phyloP scores from a whole-genome alignment of 2,329 filamentous ascomycete genomes.

The Penicillium occitanis region DNA sequence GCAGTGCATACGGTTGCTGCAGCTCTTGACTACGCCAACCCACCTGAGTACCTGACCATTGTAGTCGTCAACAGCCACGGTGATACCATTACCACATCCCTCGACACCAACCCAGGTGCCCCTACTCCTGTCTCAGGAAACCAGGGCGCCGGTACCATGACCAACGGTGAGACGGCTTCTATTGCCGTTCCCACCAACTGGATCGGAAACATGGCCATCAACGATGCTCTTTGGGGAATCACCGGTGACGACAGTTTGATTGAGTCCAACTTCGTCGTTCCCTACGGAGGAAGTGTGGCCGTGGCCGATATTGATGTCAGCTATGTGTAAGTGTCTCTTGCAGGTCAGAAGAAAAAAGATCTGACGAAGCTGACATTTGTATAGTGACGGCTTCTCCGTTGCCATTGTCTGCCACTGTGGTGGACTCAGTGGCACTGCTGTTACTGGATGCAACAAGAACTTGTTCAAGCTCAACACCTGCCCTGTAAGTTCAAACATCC shows the following conservation, averaged over 20 bases:
- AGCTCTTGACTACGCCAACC: slow-evolving; percentile 5
- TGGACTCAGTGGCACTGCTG: not conserved
- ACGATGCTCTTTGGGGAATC: slow-evolving; percentile 14
- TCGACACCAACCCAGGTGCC: not conserved
- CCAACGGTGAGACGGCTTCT: slow-evolving; percentile 5
- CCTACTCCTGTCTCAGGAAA: slow-evolving; percentile 13
- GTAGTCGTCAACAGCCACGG: slow-evolving; percentile 17
- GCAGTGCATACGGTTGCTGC: not conserved
- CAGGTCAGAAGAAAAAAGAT: not conserved
- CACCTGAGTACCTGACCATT: slow-evolving; percentile 18
- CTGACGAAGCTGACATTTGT: not conserved
- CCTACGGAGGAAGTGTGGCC: slow-evolving; percentile 1
- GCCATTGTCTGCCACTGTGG: slow-evolving; percentile 16
- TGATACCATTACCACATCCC: slow-evolving; percentile 13
- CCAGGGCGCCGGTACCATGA: slow-evolving; percentile 10
- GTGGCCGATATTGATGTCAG: slow-evolving; percentile 18
- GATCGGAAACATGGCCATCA: slow-evolving; percentile 20
- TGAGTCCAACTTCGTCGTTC: slow-evolving; percentile 17
- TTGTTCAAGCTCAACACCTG: slow-evolving; percentile 12
- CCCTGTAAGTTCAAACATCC: not conserved
- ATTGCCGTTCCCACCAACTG: slow-evolving; percentile 15
- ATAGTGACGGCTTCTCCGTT: slow-evolving; percentile 18
- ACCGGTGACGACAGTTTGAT: slow-evolving; percentile 17
- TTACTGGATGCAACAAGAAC: slow-evolving; percentile 18
- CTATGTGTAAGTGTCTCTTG: slow-evolving; percentile 11